These are phyloP conservation scores for Elaeis guineensis DNA, from an alignment of 176 grass and related monocot species.

Conservation along the genomic window DNA sequence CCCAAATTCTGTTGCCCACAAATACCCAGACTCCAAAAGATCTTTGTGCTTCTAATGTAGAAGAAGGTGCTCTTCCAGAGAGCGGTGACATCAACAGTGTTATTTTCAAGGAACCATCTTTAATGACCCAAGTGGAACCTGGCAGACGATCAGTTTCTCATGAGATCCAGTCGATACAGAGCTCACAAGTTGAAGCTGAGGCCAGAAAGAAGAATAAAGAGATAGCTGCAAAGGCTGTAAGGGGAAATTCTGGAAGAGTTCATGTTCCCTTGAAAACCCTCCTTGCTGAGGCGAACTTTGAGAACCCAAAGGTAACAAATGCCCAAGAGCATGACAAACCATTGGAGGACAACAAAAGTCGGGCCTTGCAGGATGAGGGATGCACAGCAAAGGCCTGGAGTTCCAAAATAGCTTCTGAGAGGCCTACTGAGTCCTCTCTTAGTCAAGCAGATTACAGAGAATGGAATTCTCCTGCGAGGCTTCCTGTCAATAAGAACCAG, in stretches of 20 bases:
- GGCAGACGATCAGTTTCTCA: neutral
- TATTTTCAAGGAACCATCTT: neutral
- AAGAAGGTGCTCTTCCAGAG: constrained; percentile 10
- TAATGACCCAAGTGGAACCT: constrained; percentile 3
- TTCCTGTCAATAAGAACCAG: constrained; percentile 16
- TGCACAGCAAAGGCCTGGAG: neutral
- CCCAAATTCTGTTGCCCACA: constrained; percentile 9
- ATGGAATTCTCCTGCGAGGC: constrained; percentile 46
- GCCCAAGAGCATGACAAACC: constrained; percentile 27
- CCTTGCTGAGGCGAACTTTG: constrained; percentile 38
- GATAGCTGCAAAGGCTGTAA: neutral
- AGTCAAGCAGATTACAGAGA: constrained; percentile 1
- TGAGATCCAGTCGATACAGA: constrained; percentile 13
- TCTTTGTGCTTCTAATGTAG: constrained; percentile 11
- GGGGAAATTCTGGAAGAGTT: constrained; percentile 28
- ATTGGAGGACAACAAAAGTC: neutral
- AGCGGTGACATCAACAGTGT: neutral
- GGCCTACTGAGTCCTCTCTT: too few species aligned
- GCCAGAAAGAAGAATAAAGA: constrained; percentile 19
- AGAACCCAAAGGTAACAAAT: constrained; percentile 39
- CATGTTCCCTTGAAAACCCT: constrained; percentile 50
- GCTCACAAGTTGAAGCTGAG: constrained; percentile 9
- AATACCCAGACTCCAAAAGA: constrained; percentile 12
- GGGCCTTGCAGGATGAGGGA: constrained; percentile 12
- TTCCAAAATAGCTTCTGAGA: neutral